Conservation (phyloP, 2,329 filamentous ascomycete genomes). For the Anthostomella pinea region DNA sequence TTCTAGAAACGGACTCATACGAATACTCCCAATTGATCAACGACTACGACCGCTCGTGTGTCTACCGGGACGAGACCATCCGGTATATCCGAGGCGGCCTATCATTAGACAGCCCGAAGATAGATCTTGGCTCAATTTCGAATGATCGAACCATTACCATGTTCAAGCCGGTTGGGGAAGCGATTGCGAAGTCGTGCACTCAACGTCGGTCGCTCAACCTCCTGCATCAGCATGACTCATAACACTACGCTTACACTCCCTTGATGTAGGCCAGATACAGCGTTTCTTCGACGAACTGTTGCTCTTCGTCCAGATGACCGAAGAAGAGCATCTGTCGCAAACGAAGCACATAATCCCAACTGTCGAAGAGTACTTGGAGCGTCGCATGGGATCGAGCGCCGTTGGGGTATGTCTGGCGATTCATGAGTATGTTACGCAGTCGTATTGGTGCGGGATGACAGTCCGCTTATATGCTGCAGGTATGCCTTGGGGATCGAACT, state of each 20-base stretch:
- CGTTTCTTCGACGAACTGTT: conserved; percentile 10
- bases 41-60: conserved; percentile 5
- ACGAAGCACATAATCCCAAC: conserved; percentile 5
- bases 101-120: background rate
- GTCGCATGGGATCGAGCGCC: conserved; percentile 9
- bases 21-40: conserved; percentile 12
- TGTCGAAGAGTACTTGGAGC: conserved; percentile 10
- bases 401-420: conserved; percentile 9
- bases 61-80: conserved; percentile 10
- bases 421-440: conserved; percentile 6
- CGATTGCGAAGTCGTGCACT: conserved; percentile 6
- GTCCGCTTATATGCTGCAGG: conserved; percentile 2
- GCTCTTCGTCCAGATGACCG: conserved; percentile 11
- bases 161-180: conserved; percentile 9
- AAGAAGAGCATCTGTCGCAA: conserved; percentile 11
- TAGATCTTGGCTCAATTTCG: too few relatives aligned
- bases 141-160: conserved; percentile 6
- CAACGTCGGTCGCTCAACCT: conserved; percentile 10
- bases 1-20: conserved; percentile 12
- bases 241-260: background rate
- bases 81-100: conserved; percentile 8
- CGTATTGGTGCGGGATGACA: background rate
- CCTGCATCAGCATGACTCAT: too few relatives aligned
- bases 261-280: conserved; percentile 4
- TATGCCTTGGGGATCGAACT: conserved; percentile 11